Evolutionary conservation across 2,329 filamentous ascomycete genomes (phyloP), one percentile per base, ranked within the genome.

Genomic region (Rhynchosporium agropyri): DNA sequence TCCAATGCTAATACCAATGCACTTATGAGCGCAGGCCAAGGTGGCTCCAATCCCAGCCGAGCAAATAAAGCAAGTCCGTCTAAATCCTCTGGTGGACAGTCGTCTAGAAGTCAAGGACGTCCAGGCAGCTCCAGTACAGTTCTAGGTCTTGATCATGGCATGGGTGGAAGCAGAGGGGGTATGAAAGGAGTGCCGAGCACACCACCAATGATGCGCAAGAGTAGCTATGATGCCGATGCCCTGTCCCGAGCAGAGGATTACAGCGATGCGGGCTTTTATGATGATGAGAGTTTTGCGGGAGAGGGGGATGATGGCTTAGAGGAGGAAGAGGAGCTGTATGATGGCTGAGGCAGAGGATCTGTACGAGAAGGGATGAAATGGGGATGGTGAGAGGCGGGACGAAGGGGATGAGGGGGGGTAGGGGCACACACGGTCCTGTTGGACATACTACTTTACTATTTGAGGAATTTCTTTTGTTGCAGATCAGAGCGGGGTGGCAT

Each of bases 211-310:
- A 84, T 86, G 82, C 79, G 78, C 40, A 74, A 80, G 40, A 80
- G 79, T 63, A 79, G 79, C 38, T 89, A 88, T 72, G 86, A 89
- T 71, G 79, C 79, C 36, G 85, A 89, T 73, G 86, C 86, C 20
- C 20, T 20, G 33, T 5, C 33, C 6, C 81, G 81, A 43, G 79
- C 81, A 3, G 84, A 81, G 69, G 83, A 86, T 72, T 74, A 72
- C 33, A 72, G 67, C 31, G 73, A 74, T 61, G 72, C 71, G 15
- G 73, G 73, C 5, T 75, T 75, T 62, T 74, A 74, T 63, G 72
- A 75, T 63, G 73, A 75, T 67, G 73, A 74, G 48, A 60, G 58
- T 51, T 60, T 60, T 28, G 58, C 43, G 8, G 58, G 58, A 6
- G 58, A 60, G 36, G 57, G 43, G 13, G 55, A 40, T 38, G 56